Conservation (phyloP, 805 yeast species). For the Clavispora fructus region DNA sequence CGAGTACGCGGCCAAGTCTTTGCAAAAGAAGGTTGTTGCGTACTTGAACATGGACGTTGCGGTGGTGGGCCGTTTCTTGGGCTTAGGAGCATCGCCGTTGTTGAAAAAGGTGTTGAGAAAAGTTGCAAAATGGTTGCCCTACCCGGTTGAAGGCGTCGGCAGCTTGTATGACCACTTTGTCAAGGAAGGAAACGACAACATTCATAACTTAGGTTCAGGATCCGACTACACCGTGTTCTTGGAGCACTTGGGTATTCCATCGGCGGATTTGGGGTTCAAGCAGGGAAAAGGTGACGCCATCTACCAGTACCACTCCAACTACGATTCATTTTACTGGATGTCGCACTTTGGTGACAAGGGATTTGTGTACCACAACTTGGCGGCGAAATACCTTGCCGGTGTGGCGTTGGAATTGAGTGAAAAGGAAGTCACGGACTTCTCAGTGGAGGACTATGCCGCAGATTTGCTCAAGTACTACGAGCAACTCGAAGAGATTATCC, state of each 20-base stretch:
- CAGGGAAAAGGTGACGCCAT: slow-evolving; percentile 41
- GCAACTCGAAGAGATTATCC: slow-evolving; percentile 22
- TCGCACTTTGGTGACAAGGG: slow-evolving; percentile 47
- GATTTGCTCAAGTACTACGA: slow-evolving; percentile 36
- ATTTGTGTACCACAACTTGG: slow-evolving; percentile 47
- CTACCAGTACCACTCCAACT: slow-evolving; percentile 54
- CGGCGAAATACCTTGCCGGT: slow-evolving; percentile 58
- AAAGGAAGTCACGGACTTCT: slow-evolving; percentile 49
- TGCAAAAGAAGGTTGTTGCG: slow-evolving; percentile 52
- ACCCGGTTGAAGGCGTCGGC: slow-evolving; percentile 11
- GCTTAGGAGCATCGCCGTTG: slow-evolving; percentile 52
- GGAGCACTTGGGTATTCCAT: slow-evolving; percentile 63
- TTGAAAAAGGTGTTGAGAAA: slow-evolving; percentile 40
- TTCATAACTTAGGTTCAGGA: slow-evolving; percentile 23
- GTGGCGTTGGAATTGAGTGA: slow-evolving; percentile 50
- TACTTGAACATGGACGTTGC: slow-evolving; percentile 68
- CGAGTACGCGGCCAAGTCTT: slow-evolving; percentile 46
- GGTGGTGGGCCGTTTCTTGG: slow-evolving; percentile 47
- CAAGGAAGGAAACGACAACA: slow-evolving; percentile 22
- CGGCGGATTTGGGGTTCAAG: slow-evolving; percentile 37
- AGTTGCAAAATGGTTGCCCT: slow-evolving; percentile 24
- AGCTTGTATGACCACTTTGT: slow-evolving; percentile 46
- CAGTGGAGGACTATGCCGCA: slow-evolving; percentile 43
- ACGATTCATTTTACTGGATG: slow-evolving; percentile 56
- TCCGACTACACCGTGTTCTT: slow-evolving; percentile 58